Evolutionary conservation across 2,329 filamentous ascomycete species (phyloP), one percentile per base, ranked within the genome.

Genomic region (Trichoderma guizhouense): DNA sequence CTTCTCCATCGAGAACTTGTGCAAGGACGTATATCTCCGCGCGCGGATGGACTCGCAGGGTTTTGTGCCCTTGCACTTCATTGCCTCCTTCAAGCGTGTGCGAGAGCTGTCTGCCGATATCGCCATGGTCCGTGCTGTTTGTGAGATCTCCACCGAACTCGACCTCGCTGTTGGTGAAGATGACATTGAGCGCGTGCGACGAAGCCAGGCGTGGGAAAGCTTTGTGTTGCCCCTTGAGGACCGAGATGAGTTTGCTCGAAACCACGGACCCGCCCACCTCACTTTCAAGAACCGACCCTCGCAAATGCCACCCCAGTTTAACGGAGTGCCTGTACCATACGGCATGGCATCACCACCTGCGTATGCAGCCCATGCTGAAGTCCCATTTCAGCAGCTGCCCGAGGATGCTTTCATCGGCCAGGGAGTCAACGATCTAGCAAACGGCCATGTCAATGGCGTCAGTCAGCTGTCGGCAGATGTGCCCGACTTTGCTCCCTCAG

Each of bases 41-140:
- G 91, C 89, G 77, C 91, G 95, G 76, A 98, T 99, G 96, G 95
- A 99, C 79, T 93, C 92, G 1, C 93, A 98, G 80, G 96, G 96
- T 21, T 98, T 95, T 78, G 95, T 98, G 15, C 90, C 90, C 65
- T 84, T 99, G 66, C 86, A 88, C 39, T 88, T 97, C 72, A 91
- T 99, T 76, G 88, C 92, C 26, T 87, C 86, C n/a, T 99, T 99
- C 86, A 94, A 93, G 81, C 91, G 96, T 72, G 91, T 83, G 72
- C 79, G 78, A 43, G 79, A 80, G 39, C 76, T 82, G 39, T 81
- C 79, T 11, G 77, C 91, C 0, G 88, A 97, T 72, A 84, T 91
- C 71, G 90, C 93, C 51, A 81, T 95, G 70, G 84, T 98, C 73
- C 93, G 93, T 73, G 86, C 88, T 70, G 93, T 92, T 15, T 95